Conservation (phyloP, 2,329 filamentous ascomycete genomes). For the Aspergillus latus region DNA sequence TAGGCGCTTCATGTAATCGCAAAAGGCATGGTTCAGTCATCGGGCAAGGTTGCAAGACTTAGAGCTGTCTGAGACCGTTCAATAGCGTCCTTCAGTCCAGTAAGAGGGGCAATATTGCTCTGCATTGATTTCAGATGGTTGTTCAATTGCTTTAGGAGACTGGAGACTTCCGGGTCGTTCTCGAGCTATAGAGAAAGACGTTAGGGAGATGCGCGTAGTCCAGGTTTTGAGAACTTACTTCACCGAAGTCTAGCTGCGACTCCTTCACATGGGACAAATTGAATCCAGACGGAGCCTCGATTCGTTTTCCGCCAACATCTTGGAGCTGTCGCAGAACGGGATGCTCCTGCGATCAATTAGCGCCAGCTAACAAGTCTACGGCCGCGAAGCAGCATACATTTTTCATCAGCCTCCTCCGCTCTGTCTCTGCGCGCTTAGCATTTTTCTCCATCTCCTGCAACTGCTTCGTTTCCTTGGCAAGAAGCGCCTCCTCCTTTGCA, state of each 20-base stretch:
- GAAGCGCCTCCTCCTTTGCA: slow-evolving; percentile 42
- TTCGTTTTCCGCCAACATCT: slow-evolving; percentile 18
- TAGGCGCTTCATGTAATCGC: neutral
- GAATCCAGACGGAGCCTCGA: slow-evolving; percentile 27
- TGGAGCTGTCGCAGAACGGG: slow-evolving; percentile 40
- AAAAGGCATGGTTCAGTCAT: slow-evolving; percentile 31
- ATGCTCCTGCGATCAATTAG: slow-evolving; percentile 39
- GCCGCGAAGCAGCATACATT: slow-evolving; percentile 32
- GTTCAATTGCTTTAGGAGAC: slow-evolving; percentile 42
- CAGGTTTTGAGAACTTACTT: slow-evolving; percentile 27
- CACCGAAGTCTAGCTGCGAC: slow-evolving; percentile 30
- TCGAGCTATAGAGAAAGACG: slow-evolving; percentile 31
- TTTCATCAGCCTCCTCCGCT: slow-evolving; percentile 43
- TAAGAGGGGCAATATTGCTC: slow-evolving; percentile 40
- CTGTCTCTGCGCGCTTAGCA: slow-evolving; percentile 39
- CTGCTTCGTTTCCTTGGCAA: slow-evolving; percentile 42
- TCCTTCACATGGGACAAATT: slow-evolving; percentile 28
- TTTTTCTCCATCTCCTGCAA: slow-evolving; percentile 46
- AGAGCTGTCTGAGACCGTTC: slow-evolving; percentile 39
- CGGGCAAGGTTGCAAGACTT: slow-evolving; percentile 29
- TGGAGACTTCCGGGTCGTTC: slow-evolving; percentile 37
- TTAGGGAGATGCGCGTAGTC: neutral
- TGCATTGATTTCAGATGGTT: slow-evolving; percentile 48
- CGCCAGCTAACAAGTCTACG: neutral
- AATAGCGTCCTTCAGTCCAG: slow-evolving; percentile 40